phyloP scores from a whole-genome alignment of 2,329 filamentous ascomycete species.

The Beauveria rudraprayagi region DNA sequence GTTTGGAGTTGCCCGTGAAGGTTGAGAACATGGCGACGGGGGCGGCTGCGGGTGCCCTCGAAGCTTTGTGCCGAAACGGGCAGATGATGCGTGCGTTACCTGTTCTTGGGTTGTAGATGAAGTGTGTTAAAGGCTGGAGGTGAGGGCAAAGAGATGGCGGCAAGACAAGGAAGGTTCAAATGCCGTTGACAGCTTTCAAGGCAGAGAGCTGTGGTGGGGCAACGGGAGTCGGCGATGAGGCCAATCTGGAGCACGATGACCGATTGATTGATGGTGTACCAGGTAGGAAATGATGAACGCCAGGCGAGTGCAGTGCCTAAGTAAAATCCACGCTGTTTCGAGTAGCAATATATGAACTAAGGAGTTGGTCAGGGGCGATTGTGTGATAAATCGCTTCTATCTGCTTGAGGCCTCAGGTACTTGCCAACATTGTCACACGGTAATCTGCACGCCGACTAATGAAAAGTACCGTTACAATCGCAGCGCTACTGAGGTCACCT shows the following conservation, averaged over 20 bases:
- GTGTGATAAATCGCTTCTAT: too few species aligned
- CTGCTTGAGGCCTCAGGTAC: too few species aligned
- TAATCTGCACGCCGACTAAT: too few species aligned
- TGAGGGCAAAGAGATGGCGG: not conserved
- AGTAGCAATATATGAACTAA: too few species aligned
- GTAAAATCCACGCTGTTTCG: too few species aligned
- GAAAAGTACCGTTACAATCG: too few species aligned
- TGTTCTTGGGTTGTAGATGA: not conserved
- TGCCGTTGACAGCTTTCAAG: not conserved
- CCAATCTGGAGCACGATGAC: not conserved
- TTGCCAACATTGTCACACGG: too few species aligned
- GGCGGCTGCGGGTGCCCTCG: not conserved
- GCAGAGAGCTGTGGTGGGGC: constrained; percentile 8
- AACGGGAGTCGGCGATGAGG: constrained; percentile 3
- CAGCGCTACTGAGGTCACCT: too few species aligned
- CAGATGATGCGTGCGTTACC: not conserved
- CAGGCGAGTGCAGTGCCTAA: too few species aligned
- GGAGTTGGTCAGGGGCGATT: too few species aligned
- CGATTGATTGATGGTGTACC: not conserved
- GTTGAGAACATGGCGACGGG: constrained; percentile 67
- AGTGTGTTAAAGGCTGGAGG: not conserved
- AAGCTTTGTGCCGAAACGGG: not conserved
- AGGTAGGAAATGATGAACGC: too few species aligned
- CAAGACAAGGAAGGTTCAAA: not conserved
- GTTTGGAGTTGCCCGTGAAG: constrained; percentile 81